These are phyloP conservation scores for Aureobasidium subglaciale DNA, from an alignment of 2,329 filamentous ascomycete species.

Conservation along the genomic window DNA sequence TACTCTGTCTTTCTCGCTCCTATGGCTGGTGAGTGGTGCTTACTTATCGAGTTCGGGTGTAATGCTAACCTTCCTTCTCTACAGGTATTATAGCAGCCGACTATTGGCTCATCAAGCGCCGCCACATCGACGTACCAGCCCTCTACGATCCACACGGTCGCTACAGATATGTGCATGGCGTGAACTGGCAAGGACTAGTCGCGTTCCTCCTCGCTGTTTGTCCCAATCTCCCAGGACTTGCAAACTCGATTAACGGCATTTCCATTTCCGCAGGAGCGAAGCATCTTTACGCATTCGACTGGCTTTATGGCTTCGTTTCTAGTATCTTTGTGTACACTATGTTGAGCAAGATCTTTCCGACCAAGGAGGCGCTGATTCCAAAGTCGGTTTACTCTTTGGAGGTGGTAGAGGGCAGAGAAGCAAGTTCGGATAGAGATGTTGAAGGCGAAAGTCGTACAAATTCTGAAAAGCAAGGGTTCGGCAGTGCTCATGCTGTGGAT, in stretches of 20 bases:
- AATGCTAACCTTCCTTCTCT: background rate
- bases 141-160: conserved; percentile 44
- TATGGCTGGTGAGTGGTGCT: conserved; percentile 40
- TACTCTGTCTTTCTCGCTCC: conserved; percentile 59
- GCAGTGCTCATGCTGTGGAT: conserved; percentile 5
- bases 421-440: background rate
- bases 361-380: background rate
- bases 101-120: conserved; percentile 50
- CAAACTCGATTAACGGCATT: conserved; percentile 18
- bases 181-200: conserved; percentile 54
- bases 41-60: background rate
- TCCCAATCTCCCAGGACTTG: conserved; percentile 48
- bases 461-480: conserved; percentile 1
- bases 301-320: conserved; percentile 54
- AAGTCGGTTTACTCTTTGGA: conserved; percentile 2
- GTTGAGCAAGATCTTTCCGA: conserved; percentile 24
- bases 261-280: conserved; percentile 16
- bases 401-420: conserved; percentile 7
- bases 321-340: conserved; percentile 49
- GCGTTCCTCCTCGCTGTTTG: conserved; percentile 52
- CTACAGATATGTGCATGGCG: conserved; percentile 46
- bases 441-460: background rate
- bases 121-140: conserved; percentile 39
- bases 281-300: conserved; percentile 47
- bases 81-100: conserved; percentile 49